Percentiles rank a stretch among this genome's conserved stretches.
Conservation (phyloP, 2,329 filamentous ascomycete genomes). For the Ophiocordyceps camponoti-saundersi region DNA sequence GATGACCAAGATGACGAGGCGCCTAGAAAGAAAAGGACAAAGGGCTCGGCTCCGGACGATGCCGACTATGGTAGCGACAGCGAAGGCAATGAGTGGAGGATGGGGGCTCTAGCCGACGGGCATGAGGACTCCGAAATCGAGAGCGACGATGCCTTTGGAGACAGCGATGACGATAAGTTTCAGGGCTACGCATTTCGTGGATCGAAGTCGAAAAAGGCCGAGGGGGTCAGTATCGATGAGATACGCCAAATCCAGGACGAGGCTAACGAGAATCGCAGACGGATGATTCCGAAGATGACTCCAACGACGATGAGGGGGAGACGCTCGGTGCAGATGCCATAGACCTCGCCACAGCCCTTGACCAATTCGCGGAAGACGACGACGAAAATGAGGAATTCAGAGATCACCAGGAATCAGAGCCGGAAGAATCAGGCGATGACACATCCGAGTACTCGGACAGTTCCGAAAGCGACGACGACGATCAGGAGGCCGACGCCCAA, state of each 20-base stretch:
- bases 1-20: constrained; percentile 29
- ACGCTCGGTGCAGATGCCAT: constrained; percentile 43
- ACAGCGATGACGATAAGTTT: constrained; percentile 75
- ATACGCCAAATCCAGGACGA: background rate
- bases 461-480: constrained; percentile 32
- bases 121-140: constrained; percentile 49
- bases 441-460: constrained; percentile 24
- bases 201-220: constrained; percentile 19
- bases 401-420: constrained; percentile 24
- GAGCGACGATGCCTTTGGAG: constrained; percentile 67
- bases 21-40: constrained; percentile 22
- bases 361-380: constrained; percentile 33
- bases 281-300: constrained; percentile 30
- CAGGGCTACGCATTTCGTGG: constrained; percentile 49
- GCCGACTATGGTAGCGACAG: constrained; percentile 67
- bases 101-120: constrained; percentile 42
- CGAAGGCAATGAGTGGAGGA: constrained; percentile 70
- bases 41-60: constrained; percentile 28
- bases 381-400: constrained; percentile 30
- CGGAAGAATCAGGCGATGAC: constrained; percentile 24
- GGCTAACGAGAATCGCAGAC: constrained; percentile 1
- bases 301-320: constrained; percentile 40
- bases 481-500: constrained; percentile 28
- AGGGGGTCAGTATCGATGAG: constrained; percentile 9
- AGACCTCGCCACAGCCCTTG: constrained; percentile 38